These are phyloP conservation scores for Colletotrichum salicis DNA, from an alignment of 2,329 filamentous ascomycete species.

Conservation along the genomic window DNA sequence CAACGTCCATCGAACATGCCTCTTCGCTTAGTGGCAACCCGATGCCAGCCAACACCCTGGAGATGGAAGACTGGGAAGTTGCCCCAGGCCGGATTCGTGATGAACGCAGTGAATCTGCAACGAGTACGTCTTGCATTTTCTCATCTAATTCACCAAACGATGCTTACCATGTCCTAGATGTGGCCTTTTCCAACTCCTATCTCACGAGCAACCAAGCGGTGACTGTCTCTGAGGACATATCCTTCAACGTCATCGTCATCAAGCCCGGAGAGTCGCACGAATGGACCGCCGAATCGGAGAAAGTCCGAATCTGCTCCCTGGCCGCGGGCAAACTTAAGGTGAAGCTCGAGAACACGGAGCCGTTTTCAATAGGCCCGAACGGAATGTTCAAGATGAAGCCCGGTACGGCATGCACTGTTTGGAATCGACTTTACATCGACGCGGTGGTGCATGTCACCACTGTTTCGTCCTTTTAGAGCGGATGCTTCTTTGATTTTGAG, in stretches of 20 bases:
- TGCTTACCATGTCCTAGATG: conserved; percentile 42
- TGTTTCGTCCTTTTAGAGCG: conserved; percentile 33
- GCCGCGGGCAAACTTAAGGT: conserved; percentile 54
- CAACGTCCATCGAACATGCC: background rate
- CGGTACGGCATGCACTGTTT: conserved; percentile 48
- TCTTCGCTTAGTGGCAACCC: background rate
- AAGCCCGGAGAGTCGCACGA: conserved; percentile 49
- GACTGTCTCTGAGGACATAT: conserved; percentile 48
- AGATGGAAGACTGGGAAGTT: conserved; percentile 58
- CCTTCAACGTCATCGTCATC: conserved; percentile 53
- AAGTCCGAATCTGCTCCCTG: conserved; percentile 52
- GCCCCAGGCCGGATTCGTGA: conserved; percentile 54
- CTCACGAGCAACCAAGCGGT: conserved; percentile 50
- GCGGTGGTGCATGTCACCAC: conserved; percentile 55
- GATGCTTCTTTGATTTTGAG: background rate
- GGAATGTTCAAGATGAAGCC: conserved; percentile 57
- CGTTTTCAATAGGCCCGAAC: conserved; percentile 54
- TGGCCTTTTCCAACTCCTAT: conserved; percentile 57
- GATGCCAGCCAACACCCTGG: conserved; percentile 33
- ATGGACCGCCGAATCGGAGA: conserved; percentile 44
- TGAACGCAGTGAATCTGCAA: conserved; percentile 36
- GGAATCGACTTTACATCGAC: conserved; percentile 58
- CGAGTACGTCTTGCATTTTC: conserved; percentile 46
- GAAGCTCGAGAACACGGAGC: conserved; percentile 46
- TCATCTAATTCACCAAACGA: too few relatives aligned